These are phyloP conservation scores for Petunia axillaris DNA, from an alignment of 257 asterid genomes.

Conservation along the genomic window DNA sequence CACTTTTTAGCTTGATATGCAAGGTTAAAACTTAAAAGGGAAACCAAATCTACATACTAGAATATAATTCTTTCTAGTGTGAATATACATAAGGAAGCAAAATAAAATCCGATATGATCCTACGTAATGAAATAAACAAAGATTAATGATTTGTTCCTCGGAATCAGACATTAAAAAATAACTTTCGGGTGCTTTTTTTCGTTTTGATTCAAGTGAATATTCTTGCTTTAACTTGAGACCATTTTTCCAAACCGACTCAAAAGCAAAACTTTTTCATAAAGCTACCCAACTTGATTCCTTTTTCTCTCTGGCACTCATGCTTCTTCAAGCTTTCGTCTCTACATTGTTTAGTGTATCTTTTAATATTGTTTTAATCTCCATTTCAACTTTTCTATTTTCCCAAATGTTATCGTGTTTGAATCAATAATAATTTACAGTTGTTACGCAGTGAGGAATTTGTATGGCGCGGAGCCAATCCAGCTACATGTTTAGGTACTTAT, in stretches of 20 bases:
- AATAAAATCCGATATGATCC: background rate
- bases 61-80: background rate
- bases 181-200: background rate
- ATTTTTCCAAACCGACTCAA: background rate
- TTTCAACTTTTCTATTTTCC: background rate
- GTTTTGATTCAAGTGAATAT: background rate
- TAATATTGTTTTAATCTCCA: background rate
- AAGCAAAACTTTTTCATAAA: slow-evolving; percentile 14
- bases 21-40: background rate
- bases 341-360: background rate
- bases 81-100: slow-evolving; percentile 14
- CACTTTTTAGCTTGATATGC: background rate
- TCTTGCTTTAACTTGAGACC: background rate
- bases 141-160: background rate
- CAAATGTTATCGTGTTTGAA: background rate
- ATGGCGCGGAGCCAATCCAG: background rate
- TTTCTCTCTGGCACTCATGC: slow-evolving; percentile 4
- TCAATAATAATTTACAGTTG: background rate
- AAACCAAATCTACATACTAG: background rate
- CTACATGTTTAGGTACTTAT: background rate
- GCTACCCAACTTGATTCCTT: slow-evolving; percentile 15
- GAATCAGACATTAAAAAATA: background rate
- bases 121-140: background rate
- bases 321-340: background rate
- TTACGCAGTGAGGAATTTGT: background rate